Evolutionary conservation across 108 stramenopile species (phyloP).

Genomic region (Cyclotella cryptica): DNA sequence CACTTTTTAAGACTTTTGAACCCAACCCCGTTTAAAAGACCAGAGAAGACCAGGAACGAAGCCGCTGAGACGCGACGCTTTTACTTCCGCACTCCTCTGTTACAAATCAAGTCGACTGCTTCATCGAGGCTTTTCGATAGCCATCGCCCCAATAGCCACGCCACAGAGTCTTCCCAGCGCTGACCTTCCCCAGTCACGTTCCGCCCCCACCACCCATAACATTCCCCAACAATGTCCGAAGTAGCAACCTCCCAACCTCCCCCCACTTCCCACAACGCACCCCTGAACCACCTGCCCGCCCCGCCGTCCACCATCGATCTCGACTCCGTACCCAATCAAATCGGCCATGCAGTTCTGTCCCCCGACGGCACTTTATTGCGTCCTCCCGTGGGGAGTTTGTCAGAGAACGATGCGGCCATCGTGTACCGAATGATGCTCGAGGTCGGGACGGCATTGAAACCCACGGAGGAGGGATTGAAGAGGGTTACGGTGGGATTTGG

Average conservation of each 20-base stretch:
- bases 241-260: not conserved
- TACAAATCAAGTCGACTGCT: too few relatives aligned
- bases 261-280: not conserved
- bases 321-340: constrained; percentile 45
- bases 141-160: too few relatives aligned
- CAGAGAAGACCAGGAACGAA: too few relatives aligned
- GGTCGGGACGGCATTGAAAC: constrained; percentile 41
- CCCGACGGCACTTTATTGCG: constrained; percentile 41
- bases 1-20: too few relatives aligned
- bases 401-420: constrained; percentile 33
- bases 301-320: constrained; percentile 34
- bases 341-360: constrained; percentile 42
- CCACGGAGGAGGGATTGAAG: constrained; percentile 29
- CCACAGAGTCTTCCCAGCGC: too few relatives aligned
- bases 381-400: constrained; percentile 33
- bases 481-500: constrained; percentile 56
- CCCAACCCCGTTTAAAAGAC: too few relatives aligned
- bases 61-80: too few relatives aligned
- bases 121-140: too few relatives aligned
- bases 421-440: constrained; percentile 55
- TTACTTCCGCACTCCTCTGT: too few relatives aligned
- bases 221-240: constrained; percentile 14
- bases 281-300: not conserved
- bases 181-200: too few relatives aligned
- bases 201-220: too few relatives aligned